Evolutionary conservation across 176 grass and related monocot species (phyloP), one percentile per base, ranked within the genome.

Genomic region (Hordeum marinum): DNA sequence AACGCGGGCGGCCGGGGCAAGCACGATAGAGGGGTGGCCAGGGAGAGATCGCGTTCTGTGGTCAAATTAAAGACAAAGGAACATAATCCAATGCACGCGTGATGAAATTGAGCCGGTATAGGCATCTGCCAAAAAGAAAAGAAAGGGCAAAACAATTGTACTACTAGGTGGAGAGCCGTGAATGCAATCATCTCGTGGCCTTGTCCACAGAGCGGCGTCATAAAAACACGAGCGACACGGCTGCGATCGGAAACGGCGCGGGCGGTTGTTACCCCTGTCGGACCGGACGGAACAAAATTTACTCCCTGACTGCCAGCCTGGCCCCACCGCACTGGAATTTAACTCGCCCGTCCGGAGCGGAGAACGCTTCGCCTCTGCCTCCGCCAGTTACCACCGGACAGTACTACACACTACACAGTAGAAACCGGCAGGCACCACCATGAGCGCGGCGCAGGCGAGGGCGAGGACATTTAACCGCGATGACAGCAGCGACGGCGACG

Each of bases 341-440:
- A 52, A 52, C 48, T 18, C 48, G 48, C 48, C 48, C 48, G 15
- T 52, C 48, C 48, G 4, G 18, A 57, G 23, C 24, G 24, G 31
- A 21, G 65, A 23, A 71, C 81, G 45, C 35, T 65, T 58, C 59
- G 46, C 35, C 46, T 82, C 41, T 27, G 41, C 50, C 63, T 64
- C 17, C 76, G 0, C 82, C 76, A 42, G 68, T 75, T 80, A 75
- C 80, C 24, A 18, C 42, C 70, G 24, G 71, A 41, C 23, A 26
- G 52, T 48, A 45, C 43, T 41, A n/a, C 75, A 50, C n/a, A 88
- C 34, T 34, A 39, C 68, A 83, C 82, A 55, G 81, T 63, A 68
- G 67, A 75, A 83, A 83, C 81, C 66, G 81, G 68, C 39, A 32
- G 80, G 68, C 68, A 48, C 72, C 82, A 67, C 71, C 83, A 61